Conservation (phyloP, 192 early-diverging fungal species). For the Phycomyces nitens region DNA sequence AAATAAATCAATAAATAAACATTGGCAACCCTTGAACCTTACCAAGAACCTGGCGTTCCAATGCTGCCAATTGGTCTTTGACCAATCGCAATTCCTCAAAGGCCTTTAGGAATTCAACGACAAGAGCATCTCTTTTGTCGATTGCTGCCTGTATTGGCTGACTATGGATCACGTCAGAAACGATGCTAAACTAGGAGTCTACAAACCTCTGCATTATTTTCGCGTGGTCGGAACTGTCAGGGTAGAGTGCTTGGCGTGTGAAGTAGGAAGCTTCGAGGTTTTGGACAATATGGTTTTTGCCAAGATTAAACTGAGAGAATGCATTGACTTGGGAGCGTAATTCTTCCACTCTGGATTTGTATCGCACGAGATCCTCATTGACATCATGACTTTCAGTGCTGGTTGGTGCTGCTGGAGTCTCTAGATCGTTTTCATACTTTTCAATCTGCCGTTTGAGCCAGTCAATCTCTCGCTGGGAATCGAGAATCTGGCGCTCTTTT, state of each 20-base stretch:
- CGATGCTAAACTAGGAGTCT: background rate
- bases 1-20: background rate
- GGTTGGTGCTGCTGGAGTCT: background rate
- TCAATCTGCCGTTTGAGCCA: slow-evolving; percentile 14
- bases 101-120: slow-evolving; percentile 10
- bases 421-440: background rate
- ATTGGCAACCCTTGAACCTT: background rate
- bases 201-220: background rate
- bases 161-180: background rate
- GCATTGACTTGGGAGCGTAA: background rate
- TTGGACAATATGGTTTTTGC: background rate
- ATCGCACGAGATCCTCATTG: background rate
- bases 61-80: background rate
- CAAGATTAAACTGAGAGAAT: background rate
- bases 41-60: background rate
- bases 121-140: slow-evolving; percentile 19
- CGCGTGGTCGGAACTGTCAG: background rate
- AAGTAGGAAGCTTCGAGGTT: background rate
- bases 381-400: background rate
- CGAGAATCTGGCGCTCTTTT: slow-evolving; percentile 9
- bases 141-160: background rate
- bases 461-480: slow-evolving; percentile 4
- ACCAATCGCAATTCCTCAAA: slow-evolving; percentile 3
- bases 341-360: background rate
- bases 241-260: slow-evolving; percentile 2